phyloP scores from a whole-genome alignment of 2,329 filamentous ascomycete genomes.

The Microascus cirrosus region DNA sequence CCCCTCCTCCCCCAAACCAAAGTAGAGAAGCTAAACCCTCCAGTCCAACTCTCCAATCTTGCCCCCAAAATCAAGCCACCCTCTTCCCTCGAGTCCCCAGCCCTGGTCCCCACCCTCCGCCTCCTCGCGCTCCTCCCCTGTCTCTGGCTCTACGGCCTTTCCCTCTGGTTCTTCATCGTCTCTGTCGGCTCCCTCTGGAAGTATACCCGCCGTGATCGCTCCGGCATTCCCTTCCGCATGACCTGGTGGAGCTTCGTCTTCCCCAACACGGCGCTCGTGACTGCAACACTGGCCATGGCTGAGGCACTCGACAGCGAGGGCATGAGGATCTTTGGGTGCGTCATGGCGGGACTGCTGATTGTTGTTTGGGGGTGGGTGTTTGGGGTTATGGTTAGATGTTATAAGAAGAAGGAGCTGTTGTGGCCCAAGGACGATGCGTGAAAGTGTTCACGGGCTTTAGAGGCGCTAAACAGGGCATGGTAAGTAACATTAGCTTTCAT shows the following conservation, averaged over 20 bases:
- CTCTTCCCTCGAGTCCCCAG: constrained; percentile 26
- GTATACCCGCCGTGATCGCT: constrained; percentile 38
- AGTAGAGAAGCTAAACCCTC: constrained; percentile 6
- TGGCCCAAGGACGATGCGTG: constrained; percentile 3
- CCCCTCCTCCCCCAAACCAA: background rate
- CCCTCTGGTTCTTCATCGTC: constrained; percentile 75
- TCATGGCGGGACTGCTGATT: constrained; percentile 54
- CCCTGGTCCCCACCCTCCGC: constrained; percentile 31
- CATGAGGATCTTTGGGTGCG: constrained; percentile 56
- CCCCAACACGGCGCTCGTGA: constrained; percentile 66
- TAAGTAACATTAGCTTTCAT: background rate
- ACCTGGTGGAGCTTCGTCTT: constrained; percentile 80
- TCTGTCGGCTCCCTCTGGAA: constrained; percentile 66
- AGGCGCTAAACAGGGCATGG: background rate
- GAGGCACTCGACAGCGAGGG: constrained; percentile 46
- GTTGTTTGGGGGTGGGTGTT: constrained; percentile 60
- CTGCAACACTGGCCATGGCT: constrained; percentile 62
- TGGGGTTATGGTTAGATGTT: constrained; percentile 57
- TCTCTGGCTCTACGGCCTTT: constrained; percentile 75
- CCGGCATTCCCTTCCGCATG: constrained; percentile 66
- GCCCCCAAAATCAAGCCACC: constrained; percentile 29
- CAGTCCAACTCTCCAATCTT: constrained; percentile 31
- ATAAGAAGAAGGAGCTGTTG: constrained; percentile 41
- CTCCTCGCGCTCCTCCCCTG: constrained; percentile 49
- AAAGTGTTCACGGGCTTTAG: background rate